Evolutionary conservation across 129 eudicot genomes (phyloP), one percentile per base, ranked within the genome.

Genomic region (Heracleum sosnowskyi): DNA sequence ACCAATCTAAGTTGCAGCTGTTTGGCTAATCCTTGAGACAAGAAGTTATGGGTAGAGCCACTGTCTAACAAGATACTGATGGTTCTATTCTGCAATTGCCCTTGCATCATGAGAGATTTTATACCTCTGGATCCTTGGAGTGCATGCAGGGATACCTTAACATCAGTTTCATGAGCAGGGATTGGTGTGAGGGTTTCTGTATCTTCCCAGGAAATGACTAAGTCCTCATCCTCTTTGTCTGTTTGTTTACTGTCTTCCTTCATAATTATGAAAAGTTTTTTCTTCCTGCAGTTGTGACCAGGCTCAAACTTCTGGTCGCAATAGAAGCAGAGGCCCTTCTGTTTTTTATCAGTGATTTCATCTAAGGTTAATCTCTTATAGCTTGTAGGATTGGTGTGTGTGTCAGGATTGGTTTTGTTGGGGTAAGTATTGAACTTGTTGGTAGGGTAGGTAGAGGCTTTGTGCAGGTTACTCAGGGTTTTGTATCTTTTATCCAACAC

Each of bases 241-340:
- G 24, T 0, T 0, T 0, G 1, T 3, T 15, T 17, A 1, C 4
- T 15, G 0, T 51, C n/a, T 0, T 51, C 26, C 0, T 10, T 26
- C n/a, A 51, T 1, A 0, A 51, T 0, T 0, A 51, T 5, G 5
- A 0, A 51, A 2, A 51, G 7, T 0, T 51, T 51, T 1, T 17
- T 51, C 22, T 51, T 20, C 7, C n/a, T 51, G 2, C 26, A 51
- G 7, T 51, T 24, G 10, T 51, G 60, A 0, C 60, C 60, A 0
- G 60, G 60, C 6, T 20, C 60, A 4, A 18, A 51, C 1, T 51
- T 49, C 5, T 51, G n/a, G 24, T 51, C 24, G 5, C n/a, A 49
- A 5, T 49, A 5, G 1, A 16, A 49, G 1, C 8, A 49, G 0
- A 49, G 1, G 0, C 57, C 24, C n/a, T 18, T 49, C 2, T 49